Base-by-base conservation (phyloP, 176 grass and related monocot genomes). In the Oryza officinalis region DNA sequence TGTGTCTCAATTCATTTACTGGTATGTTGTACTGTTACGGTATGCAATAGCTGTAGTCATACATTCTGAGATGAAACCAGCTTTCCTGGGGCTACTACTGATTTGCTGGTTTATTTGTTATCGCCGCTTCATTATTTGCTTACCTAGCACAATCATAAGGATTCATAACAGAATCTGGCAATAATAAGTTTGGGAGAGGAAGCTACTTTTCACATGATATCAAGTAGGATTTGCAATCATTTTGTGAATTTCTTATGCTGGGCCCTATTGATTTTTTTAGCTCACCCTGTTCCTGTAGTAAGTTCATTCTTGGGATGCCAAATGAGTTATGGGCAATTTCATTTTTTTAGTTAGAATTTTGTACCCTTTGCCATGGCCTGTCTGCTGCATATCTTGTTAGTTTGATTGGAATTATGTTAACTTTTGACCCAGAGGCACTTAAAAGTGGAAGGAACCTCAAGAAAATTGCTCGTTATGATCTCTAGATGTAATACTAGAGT, bases 51-150 rank as follows among this genome's bases (percentile, higher is more conserved):
- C 4, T 37, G 74, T 77, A 12, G 20, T 69, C 4, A 44, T 76
- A 57, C 63, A 32, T 69, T 69, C 46, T 69, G 13, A 12, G 26
- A 44, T 44, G 23, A 40, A 50, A 57, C 6, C 12, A 46, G 27
- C 9, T 59, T 12, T 84, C n/a, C 54, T 31, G 23, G 6, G 15
- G 1, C 17, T 28, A 11, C 31, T 67, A 6, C 60, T 12, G 46
- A 75, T 74, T 67, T 23, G 5, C 59, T 65, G 25, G 40, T 67
- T 80, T 8, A 50, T 72, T 52, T 74, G 13, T 74, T 65, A 6
- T 25, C 44, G 22, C 22, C 5, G 18, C 3, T 44, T 6, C 18
- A 23, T 8, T 80, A 47, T 81, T 67, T 13, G 57, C 33, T 33
- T 10, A 10, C 14, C 1, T 45, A 61, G 3, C 5, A 65, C 5